Evolutionary conservation across 345 rosid species (phyloP).

Genomic region (Zanthoxylum bungeanum): DNA sequence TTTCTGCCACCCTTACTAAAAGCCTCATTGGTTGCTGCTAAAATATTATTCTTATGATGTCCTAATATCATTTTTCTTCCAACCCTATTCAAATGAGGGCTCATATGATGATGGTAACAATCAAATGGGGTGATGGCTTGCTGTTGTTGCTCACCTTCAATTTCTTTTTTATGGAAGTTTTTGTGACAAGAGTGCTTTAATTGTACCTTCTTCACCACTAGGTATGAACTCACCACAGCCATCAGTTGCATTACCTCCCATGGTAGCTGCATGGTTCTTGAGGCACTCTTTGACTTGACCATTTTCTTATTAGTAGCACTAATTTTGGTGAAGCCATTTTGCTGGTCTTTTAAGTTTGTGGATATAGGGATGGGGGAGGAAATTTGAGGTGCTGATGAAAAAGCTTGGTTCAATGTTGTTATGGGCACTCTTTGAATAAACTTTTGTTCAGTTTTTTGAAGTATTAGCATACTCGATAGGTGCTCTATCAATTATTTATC

Average conservation of each 20-base stretch:
- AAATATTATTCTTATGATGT: slow-evolving; percentile 38
- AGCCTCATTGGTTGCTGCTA: slow-evolving; percentile 34
- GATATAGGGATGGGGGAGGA: slow-evolving; percentile 19
- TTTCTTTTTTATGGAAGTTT: slow-evolving; percentile 88
- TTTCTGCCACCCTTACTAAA: no score
- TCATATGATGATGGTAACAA: slow-evolving; percentile 18
- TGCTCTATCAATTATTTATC: slow-evolving; percentile 14
- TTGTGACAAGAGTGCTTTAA: slow-evolving; percentile 88
- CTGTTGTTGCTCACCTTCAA: slow-evolving; percentile 46
- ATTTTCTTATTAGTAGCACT: slow-evolving; percentile 36
- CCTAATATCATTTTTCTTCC: slow-evolving; percentile 51
- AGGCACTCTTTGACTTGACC: slow-evolving; percentile 71
- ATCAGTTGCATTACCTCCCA: slow-evolving; percentile 86
- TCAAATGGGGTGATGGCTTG: slow-evolving; percentile 12
- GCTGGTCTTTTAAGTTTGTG: slow-evolving; percentile 24
- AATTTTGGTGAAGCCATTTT: background rate
- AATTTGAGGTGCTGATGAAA: slow-evolving; percentile 28
- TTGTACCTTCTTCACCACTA: slow-evolving; percentile 79
- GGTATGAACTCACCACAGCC: slow-evolving; percentile 99
- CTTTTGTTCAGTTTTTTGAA: slow-evolving; percentile 39
- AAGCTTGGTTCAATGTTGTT: slow-evolving; percentile 30
- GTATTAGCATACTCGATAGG: slow-evolving; percentile 76
- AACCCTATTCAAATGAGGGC: slow-evolving; percentile 22
- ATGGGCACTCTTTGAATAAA: slow-evolving; percentile 40
- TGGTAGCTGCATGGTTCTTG: slow-evolving; percentile 91